Evolutionary conservation across 2,329 filamentous ascomycete genomes (phyloP).

Genomic region (Eutypella sp.): DNA sequence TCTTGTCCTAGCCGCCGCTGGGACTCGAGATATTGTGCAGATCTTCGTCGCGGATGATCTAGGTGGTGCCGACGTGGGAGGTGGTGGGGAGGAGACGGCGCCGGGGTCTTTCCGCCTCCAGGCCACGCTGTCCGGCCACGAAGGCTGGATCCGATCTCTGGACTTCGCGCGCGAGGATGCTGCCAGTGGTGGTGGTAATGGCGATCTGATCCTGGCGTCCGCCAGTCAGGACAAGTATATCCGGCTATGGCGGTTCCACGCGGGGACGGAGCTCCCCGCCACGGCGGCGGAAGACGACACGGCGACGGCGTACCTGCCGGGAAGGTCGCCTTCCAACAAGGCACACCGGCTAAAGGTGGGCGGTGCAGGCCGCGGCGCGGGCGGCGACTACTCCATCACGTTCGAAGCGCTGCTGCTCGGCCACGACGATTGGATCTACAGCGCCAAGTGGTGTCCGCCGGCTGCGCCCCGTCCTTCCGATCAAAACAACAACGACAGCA

Average conservation of each 20-base stretch:
- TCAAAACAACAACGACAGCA: constrained; percentile 19
- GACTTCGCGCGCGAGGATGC: constrained; percentile 63
- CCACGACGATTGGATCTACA: constrained; percentile 98
- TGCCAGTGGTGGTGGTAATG: constrained; percentile 30
- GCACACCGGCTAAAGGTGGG: constrained; percentile 67
- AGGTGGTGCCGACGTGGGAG: too few relatives aligned
- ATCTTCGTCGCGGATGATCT: constrained; percentile 67
- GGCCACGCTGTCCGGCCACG: constrained; percentile 79
- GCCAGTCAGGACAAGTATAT: constrained; percentile 98
- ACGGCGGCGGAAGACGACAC: constrained; percentile 47
- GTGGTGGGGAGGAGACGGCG: too few relatives aligned
- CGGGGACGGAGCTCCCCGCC: constrained; percentile 60
- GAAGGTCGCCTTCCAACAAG: constrained; percentile 82
- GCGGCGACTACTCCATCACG: constrained; percentile 68
- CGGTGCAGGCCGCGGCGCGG: constrained; percentile 14
- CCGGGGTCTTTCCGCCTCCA: constrained; percentile 74
- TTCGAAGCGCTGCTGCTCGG: constrained; percentile 92
- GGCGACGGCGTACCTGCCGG: constrained; percentile 57
- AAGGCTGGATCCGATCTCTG: constrained; percentile 89
- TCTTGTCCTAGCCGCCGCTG: constrained; percentile 74
- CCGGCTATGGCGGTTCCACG: constrained; percentile 81
- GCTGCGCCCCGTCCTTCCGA: constrained; percentile 8
- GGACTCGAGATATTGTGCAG: constrained; percentile 78
- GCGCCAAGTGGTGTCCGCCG: constrained; percentile 65
- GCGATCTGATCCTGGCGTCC: constrained; percentile 79